Evolutionary conservation across 202 grass and related monocot genomes (phyloP).

Genomic region (Alloteropsis angusta): DNA sequence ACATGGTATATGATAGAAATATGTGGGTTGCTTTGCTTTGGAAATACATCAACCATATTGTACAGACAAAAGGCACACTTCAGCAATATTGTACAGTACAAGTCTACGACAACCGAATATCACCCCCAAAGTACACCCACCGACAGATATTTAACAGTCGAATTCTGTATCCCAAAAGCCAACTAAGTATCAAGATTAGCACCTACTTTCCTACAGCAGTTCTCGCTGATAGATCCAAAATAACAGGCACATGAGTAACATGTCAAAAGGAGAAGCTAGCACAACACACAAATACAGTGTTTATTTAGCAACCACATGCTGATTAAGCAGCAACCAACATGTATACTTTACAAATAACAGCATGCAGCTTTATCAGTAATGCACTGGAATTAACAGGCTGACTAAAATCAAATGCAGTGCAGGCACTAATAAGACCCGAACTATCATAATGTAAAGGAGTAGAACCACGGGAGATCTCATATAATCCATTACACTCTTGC

Average conservation of each 20-base stretch:
- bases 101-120: neutral
- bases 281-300: neutral
- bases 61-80: neutral
- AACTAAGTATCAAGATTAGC: neutral
- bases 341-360: neutral
- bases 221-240: neutral
- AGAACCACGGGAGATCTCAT: neutral
- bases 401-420: neutral
- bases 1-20: neutral
- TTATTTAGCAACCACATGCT: neutral
- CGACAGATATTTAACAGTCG: neutral
- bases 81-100: neutral
- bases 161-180: neutral
- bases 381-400: neutral
- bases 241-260: neutral
- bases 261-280: neutral
- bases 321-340: neutral
- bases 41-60: constrained; percentile 3
- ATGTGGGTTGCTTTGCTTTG: constrained; percentile 2
- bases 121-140: neutral
- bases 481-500: neutral
- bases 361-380: neutral
- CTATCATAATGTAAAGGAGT: neutral
- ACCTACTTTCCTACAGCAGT: neutral
- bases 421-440: neutral